Evolutionary conservation across 805 yeast species (phyloP).

Genomic region (Deakozyma indianensis): DNA sequence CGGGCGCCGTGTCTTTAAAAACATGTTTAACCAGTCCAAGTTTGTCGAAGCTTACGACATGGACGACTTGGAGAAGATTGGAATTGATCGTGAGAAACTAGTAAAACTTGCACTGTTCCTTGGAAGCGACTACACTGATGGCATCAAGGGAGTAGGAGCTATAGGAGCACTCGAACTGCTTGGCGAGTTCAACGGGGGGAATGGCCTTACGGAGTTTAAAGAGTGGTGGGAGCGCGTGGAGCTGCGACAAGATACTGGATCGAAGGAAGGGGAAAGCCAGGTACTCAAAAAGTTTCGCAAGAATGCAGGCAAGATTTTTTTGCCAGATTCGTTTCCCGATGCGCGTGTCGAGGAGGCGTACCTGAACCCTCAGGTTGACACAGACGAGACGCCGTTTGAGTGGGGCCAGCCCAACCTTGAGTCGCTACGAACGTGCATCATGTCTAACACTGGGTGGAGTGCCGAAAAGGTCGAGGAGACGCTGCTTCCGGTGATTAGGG

Average conservation of each 20-base stretch:
- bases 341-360: constrained; percentile 59
- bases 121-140: constrained; percentile 94
- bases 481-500: constrained; percentile 70
- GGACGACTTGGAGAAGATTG: constrained; percentile 45
- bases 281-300: background rate
- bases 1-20: constrained; percentile 65
- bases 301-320: constrained; percentile 30
- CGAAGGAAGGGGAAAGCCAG: background rate
- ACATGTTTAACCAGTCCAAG: constrained; percentile 86
- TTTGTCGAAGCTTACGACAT: constrained; percentile 74
- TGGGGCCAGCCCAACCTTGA: constrained; percentile 92
- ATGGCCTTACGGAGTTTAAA: constrained; percentile 27
- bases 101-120: constrained; percentile 71
- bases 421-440: constrained; percentile 53
- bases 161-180: constrained; percentile 81
- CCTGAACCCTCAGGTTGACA: constrained; percentile 67
- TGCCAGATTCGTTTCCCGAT: constrained; percentile 61
- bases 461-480: constrained; percentile 66
- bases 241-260: constrained; percentile 28
- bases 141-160: constrained; percentile 87
- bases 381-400: constrained; percentile 56
- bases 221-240: constrained; percentile 45
- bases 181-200: constrained; percentile 58
- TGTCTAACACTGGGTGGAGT: constrained; percentile 66
- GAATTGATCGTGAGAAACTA: constrained; percentile 46